Evolutionary conservation across 1,284 basidiomycete genomes (phyloP), one percentile per base, ranked within the genome.

Genomic region (Cutaneotrichosporon cutaneum): DNA sequence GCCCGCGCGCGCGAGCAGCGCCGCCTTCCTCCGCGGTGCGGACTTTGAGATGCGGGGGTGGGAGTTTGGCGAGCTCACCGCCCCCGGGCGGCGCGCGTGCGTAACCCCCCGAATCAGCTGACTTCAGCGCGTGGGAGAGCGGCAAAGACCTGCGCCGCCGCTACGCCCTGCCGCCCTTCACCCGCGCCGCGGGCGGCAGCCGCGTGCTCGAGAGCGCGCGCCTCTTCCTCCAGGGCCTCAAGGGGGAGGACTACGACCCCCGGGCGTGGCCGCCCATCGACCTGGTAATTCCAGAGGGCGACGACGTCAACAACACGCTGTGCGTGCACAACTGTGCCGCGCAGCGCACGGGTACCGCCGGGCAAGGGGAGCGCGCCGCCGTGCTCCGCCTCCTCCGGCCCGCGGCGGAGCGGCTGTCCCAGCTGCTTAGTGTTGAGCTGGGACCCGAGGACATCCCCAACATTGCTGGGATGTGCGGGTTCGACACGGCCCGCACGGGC

Each of bases 401-500:
- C 1, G 61, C 64, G 2, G 61, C 59, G 4, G 26, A 16, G 10
- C 56, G 65, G 10, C 67, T 72, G 13, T 90, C 91, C 71, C 57
- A 24, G 3, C 61, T 59, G 21, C 67, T 72, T 10, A 90, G 91
- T 71, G 58, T 74, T 3, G 21, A 70, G 78, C 66, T 72, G 11
- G 68, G 58, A 11, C 85, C 87, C 0, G 85, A 70, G 2, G 89
- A 94, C 69, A 80, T 86, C 0, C 80, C 84, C 54, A 84, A 81
- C 64, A 76, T 94, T 36, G 86, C 90, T 70, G 83, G 85, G 3
- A 81, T 94, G 52, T 94, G 92, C 74, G 83, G 89, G 0, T 92
- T 91, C 73, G 88, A 91, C 62, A 58, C 59, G 18, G 80, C 81
- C 8, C 14, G 30, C 11, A 36, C 24, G 13, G 71, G 64, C 14